phyloP scores from a whole-genome alignment of 1,284 basidiomycete genomes.

The Puccinia brachypodii region DNA sequence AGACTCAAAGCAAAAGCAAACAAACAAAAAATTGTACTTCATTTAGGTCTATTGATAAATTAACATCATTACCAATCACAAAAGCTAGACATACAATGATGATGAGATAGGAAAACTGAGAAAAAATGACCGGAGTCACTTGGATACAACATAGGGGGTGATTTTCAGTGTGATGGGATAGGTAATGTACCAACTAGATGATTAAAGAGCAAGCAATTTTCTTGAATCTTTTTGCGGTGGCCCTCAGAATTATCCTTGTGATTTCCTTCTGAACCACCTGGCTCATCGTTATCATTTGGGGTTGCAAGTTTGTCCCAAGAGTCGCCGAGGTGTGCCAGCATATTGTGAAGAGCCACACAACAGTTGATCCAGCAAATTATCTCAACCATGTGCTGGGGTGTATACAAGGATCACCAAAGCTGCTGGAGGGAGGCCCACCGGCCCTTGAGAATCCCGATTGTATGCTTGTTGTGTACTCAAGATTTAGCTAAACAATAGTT shows the following conservation, averaged over 20 bases:
- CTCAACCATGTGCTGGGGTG: background rate
- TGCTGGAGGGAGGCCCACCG: background rate
- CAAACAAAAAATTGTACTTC: too few relatives aligned
- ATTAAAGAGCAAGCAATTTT: background rate
- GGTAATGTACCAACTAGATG: background rate
- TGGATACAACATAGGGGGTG: background rate
- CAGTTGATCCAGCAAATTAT: background rate
- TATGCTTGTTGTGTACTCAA: slow-evolving; percentile 17
- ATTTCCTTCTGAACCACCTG: too few relatives aligned
- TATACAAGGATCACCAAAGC: background rate
- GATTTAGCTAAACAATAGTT: slow-evolving; percentile 10
- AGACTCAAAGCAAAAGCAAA: too few relatives aligned
- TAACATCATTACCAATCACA: too few relatives aligned
- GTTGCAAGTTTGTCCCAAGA: too few relatives aligned
- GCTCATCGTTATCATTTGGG: too few relatives aligned
- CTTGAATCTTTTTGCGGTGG: background rate
- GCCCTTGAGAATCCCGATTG: slow-evolving; percentile 17
- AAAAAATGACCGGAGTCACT: background rate
- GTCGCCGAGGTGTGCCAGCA: slow-evolving; percentile 14
- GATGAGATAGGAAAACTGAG: too few relatives aligned
- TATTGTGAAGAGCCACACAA: slow-evolving; percentile 13
- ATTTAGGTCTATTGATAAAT: too few relatives aligned
- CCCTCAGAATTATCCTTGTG: too few relatives aligned
- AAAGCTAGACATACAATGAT: too few relatives aligned
- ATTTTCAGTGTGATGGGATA: background rate